Evolutionary conservation across 306 rosid species (phyloP).

Genomic region (Rosa persica): DNA sequence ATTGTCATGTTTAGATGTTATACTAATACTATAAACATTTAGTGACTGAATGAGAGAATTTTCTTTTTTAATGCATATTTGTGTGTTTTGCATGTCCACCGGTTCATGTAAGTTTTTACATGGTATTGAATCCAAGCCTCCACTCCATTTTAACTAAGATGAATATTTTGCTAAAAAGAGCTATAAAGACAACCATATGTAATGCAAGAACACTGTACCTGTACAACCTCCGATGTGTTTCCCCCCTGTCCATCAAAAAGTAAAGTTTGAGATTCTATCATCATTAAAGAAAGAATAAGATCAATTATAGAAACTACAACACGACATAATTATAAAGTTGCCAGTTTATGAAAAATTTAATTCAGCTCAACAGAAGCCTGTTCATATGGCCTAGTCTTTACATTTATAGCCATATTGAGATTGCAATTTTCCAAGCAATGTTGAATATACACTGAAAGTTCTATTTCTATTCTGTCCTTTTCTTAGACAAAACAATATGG

Average conservation of each 20-base stretch:
- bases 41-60: neutral
- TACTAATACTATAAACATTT: neutral
- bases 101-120: neutral
- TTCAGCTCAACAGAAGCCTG: neutral
- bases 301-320: neutral
- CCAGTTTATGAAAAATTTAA: neutral
- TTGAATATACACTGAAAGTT: neutral
- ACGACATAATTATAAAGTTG: neutral
- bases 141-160: neutral
- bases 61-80: neutral
- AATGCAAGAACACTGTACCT: constrained; percentile 42
- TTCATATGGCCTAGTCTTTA: neutral
- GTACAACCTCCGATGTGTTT: constrained; percentile 94
- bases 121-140: neutral
- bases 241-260: constrained; percentile 65
- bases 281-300: constrained; percentile 11
- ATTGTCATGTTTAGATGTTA: neutral
- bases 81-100: neutral
- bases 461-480: neutral
- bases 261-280: constrained; percentile 25
- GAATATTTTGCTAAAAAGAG: neutral
- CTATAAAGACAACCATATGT: neutral
- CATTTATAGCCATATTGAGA: neutral
- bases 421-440: neutral
- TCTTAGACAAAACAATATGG: neutral